Percentiles rank a stretch among this genome's conserved stretches.
These are phyloP conservation scores for Colletotrichum sp. DNA, from an alignment of 2,329 filamentous ascomycete species.

Conservation along the genomic window DNA sequence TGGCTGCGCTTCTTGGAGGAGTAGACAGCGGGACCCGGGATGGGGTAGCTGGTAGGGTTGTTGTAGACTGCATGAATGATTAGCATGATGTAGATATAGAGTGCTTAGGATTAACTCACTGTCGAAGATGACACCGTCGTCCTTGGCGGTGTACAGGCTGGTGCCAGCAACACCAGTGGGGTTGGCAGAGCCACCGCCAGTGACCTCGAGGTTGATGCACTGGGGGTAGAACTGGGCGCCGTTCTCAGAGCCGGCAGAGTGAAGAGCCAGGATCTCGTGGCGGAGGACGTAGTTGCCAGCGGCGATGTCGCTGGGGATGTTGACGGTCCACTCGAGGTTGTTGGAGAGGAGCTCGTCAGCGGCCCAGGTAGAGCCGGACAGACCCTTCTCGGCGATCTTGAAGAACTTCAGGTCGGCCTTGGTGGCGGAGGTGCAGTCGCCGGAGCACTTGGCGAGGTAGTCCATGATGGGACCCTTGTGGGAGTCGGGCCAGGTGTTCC, in stretches of 20 bases:
- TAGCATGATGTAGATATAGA: constrained; percentile 21
- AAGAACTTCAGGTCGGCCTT: constrained; percentile 58
- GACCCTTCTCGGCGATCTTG: constrained; percentile 64
- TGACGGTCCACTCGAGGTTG: constrained; percentile 50
- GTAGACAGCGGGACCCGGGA: constrained; percentile 32
- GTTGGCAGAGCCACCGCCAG: constrained; percentile 38
- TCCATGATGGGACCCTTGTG: constrained; percentile 67
- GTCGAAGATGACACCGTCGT: constrained; percentile 40
- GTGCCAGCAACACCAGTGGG: constrained; percentile 35
- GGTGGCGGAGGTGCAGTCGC: constrained; percentile 57
- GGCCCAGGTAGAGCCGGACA: constrained; percentile 59
- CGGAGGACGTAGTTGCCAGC: constrained; percentile 60
- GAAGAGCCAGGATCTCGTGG: constrained; percentile 61
- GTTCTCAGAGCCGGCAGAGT: constrained; percentile 45
- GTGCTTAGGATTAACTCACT: neutral
- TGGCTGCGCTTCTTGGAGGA: constrained; percentile 16
- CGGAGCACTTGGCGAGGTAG: constrained; percentile 64
- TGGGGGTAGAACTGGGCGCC: constrained; percentile 57
- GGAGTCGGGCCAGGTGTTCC: constrained; percentile 67
- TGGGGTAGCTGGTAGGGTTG: constrained; percentile 30
- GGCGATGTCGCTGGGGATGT: constrained; percentile 50
- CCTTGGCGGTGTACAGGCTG: constrained; percentile 37
- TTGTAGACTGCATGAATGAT: constrained; percentile 8
- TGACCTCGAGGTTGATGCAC: constrained; percentile 54
- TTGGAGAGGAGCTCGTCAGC: constrained; percentile 55